Conservation (phyloP, 805 yeast genomes). For the Allodekkera sacchari region DNA sequence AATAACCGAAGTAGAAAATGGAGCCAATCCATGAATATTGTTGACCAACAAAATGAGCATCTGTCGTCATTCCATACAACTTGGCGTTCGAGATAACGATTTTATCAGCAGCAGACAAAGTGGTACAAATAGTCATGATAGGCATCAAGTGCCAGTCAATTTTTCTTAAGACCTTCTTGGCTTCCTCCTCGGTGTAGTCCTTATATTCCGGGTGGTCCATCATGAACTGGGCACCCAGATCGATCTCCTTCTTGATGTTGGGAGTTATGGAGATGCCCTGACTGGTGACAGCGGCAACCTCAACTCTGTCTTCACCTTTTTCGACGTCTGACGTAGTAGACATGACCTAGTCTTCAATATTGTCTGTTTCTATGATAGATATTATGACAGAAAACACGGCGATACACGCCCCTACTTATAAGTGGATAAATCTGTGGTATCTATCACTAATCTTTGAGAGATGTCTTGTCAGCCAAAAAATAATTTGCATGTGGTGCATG, state of each 20-base stretch:
- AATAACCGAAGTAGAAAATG: constrained; percentile 29
- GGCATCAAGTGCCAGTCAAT: constrained; percentile 31
- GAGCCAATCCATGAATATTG: constrained; percentile 26
- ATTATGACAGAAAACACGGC: too few relatives aligned
- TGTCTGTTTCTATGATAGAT: too few relatives aligned
- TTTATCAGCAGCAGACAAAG: constrained; percentile 4
- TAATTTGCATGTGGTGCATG: too few relatives aligned
- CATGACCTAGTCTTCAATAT: too few relatives aligned
- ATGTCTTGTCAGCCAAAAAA: too few relatives aligned
- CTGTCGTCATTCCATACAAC: constrained; percentile 43
- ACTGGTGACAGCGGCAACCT: too few relatives aligned
- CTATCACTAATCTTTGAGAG: too few relatives aligned
- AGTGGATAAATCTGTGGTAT: too few relatives aligned
- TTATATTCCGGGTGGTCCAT: constrained; percentile 18
- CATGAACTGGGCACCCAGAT: constrained; percentile 18
- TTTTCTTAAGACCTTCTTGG: constrained; percentile 25
- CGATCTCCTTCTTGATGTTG: constrained; percentile 10
- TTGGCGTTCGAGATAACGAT: constrained; percentile 30
- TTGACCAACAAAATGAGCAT: constrained; percentile 38
- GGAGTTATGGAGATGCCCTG: too few relatives aligned
- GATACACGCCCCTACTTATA: too few relatives aligned
- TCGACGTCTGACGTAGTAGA: too few relatives aligned
- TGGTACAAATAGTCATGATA: constrained; percentile 13
- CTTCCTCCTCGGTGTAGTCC: constrained; percentile 18
- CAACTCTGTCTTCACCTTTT: too few relatives aligned